Conservation (phyloP, 2,329 filamentous ascomycete species). For the Hypoxylon sp. region DNA sequence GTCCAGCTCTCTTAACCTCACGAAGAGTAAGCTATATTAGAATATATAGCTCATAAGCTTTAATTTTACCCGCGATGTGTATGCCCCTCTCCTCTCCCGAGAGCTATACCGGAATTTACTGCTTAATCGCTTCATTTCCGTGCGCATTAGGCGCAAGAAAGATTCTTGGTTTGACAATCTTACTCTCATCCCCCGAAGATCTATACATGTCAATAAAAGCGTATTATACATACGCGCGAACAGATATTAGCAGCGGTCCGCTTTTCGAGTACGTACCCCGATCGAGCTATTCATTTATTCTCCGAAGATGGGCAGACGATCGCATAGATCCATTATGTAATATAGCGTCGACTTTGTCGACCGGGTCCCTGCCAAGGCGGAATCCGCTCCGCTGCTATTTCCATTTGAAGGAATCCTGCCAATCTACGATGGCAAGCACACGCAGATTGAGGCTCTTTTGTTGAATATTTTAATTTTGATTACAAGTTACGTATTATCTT, state of each 20-base stretch:
- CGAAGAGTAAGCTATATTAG: neutral
- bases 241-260: constrained; percentile 15
- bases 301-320: constrained; percentile 37
- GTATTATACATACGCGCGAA: constrained; percentile 4
- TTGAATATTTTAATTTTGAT: neutral
- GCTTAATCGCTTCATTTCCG: neutral
- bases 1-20: neutral
- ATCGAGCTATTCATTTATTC: constrained; percentile 26
- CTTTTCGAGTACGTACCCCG: constrained; percentile 26
- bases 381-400: constrained; percentile 18
- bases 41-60: neutral
- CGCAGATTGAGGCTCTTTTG: constrained; percentile 9
- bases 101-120: neutral
- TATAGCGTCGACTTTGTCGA: constrained; percentile 13
- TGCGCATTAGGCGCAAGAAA: neutral
- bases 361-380: constrained; percentile 31
- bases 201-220: neutral
- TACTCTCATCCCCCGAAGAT: neutral
- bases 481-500: neutral
- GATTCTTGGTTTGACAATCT: neutral
- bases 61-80: neutral
- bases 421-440: constrained; percentile 18
- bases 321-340: constrained; percentile 38
- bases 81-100: neutral
- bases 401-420: constrained; percentile 6